Percentiles rank a stretch among this genome's conserved stretches.
These are phyloP conservation scores for Mucor velutinosus DNA, from an alignment of 371 early-diverging fungal species.

Conservation along the genomic window DNA sequence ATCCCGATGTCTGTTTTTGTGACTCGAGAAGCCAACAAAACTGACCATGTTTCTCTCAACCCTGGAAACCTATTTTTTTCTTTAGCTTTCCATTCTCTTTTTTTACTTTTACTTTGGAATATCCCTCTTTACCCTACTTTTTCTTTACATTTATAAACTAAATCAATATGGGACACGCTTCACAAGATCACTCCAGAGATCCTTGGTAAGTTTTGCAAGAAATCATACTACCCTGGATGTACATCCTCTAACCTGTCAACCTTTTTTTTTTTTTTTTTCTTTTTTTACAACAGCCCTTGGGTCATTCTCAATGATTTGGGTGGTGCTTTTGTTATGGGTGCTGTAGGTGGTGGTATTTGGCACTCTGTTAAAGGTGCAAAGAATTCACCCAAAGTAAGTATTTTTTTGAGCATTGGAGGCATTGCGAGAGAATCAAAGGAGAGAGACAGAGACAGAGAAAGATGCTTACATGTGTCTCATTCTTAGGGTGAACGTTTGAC, in stretches of 20 bases:
- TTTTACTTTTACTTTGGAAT: neutral
- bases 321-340: slow-evolving; percentile 97
- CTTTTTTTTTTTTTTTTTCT: too few species aligned
- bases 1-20: neutral
- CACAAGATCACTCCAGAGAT: slow-evolving; percentile 55
- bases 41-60: slow-evolving; percentile 8
- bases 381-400: slow-evolving; percentile 88
- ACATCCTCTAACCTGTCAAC: neutral
- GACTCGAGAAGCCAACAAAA: neutral
- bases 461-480: neutral
- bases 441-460: neutral
- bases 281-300: slow-evolving; percentile 94
- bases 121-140: neutral
- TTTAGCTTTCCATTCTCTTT: neutral
- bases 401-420: neutral
- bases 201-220: slow-evolving; percentile 38
- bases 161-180: slow-evolving; percentile 43
- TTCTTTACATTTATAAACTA: neutral
- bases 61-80: slow-evolving; percentile 17
- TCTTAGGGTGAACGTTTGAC: slow-evolving; percentile 86
- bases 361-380: slow-evolving; percentile 96
- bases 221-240: neutral
- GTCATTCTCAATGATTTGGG: slow-evolving; percentile 96
- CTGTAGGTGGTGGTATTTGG: slow-evolving; percentile 95
- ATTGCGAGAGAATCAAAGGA: neutral